Evolutionary conservation across 164 flowering plant genomes (phyloP).

Genomic region (Cinnamomum chago): DNA sequence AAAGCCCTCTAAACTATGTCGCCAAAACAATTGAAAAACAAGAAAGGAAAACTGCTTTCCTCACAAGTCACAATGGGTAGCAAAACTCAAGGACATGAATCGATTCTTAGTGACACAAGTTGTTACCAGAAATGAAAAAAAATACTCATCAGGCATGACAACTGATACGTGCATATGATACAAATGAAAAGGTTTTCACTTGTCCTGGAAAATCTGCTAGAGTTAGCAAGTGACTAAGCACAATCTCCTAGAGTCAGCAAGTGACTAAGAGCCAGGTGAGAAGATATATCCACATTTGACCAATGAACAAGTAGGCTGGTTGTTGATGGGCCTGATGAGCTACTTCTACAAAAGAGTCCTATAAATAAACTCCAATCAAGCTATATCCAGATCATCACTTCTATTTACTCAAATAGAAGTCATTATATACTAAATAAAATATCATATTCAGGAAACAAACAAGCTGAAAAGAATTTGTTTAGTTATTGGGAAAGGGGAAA

Average conservation of each 20-base stretch:
- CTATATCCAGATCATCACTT: no score
- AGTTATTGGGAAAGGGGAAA: background rate
- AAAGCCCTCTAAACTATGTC: background rate
- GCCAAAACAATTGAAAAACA: background rate
- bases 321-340: no score
- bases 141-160: background rate
- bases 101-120: background rate
- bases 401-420: no score
- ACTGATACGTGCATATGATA: background rate
- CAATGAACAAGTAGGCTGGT: no score
- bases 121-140: background rate
- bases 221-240: no score
- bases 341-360: no score
- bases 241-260: no score
- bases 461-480: no score
- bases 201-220: background rate
- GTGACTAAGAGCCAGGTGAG: no score
- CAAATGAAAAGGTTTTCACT: background rate
- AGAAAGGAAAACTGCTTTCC: background rate
- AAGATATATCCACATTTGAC: no score
- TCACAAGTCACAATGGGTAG: background rate
- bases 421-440: no score
- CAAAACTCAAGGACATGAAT: background rate
- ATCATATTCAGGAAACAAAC: background rate
- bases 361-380: no score